A percentile compares a stretch with the other conserved stretches of the same genome.
phyloP scores from a whole-genome alignment of 2,329 filamentous ascomycete genomes.

The Ilyonectria mors-panacis region DNA sequence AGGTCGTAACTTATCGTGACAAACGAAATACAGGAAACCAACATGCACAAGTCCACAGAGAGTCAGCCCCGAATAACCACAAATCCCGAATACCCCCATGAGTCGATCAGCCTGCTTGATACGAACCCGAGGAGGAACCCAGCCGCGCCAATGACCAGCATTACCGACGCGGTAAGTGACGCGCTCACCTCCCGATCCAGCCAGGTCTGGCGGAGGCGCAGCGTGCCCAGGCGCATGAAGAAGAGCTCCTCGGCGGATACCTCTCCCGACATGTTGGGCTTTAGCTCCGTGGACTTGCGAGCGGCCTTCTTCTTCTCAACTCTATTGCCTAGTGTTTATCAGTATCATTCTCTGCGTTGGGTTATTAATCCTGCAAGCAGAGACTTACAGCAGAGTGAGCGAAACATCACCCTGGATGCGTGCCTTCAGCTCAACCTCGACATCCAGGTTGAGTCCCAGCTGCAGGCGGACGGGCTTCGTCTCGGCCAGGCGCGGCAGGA shows the following conservation, averaged over 20 bases:
- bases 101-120: conserved; percentile 35
- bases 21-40: conserved; percentile 8
- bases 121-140: conserved; percentile 34
- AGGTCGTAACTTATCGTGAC: conserved; percentile 9
- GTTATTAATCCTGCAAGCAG: background rate
- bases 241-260: conserved; percentile 38
- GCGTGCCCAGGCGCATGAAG: conserved; percentile 37
- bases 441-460: conserved; percentile 39
- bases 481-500: conserved; percentile 37
- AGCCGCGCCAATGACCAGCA: conserved; percentile 38
- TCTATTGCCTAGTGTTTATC: conserved; percentile 35
- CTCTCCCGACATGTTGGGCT: conserved; percentile 32
- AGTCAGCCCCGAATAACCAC: conserved; percentile 1
- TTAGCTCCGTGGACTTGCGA: conserved; percentile 35
- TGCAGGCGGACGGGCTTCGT: conserved; percentile 40
- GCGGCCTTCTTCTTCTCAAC: conserved; percentile 36
- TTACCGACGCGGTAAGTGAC: conserved; percentile 37
- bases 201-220: conserved; percentile 36
- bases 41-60: background rate
- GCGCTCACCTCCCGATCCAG: conserved; percentile 37
- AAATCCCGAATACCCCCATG: conserved; percentile 14
- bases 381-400: conserved; percentile 39
- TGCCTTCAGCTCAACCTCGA: conserved; percentile 39
- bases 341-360: background rate
- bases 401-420: conserved; percentile 39